Evolutionary conservation across 768 basidiomycete genomes (phyloP).

Genomic region (Pleurotus salmoneostramineus): DNA sequence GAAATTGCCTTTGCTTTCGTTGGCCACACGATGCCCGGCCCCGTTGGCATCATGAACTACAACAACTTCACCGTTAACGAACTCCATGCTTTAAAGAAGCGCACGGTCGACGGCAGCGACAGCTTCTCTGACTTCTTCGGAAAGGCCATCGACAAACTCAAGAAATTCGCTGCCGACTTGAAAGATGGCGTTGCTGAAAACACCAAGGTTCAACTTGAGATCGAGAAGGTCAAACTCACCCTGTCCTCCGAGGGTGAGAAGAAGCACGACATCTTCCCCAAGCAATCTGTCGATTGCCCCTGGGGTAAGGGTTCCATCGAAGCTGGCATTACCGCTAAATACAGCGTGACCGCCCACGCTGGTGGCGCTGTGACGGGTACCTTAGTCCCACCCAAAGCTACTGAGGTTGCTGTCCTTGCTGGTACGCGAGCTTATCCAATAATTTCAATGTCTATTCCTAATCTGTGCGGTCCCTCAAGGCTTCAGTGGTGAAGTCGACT

Average conservation of each 20-base stretch:
- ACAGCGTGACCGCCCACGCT: not conserved
- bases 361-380: constrained; percentile 1
- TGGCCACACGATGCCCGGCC: not conserved
- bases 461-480: not conserved
- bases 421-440: not conserved
- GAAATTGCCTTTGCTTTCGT: constrained; percentile 1
- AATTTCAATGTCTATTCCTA: not conserved
- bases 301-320: constrained; percentile 3
- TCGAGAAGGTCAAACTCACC: not conserved
- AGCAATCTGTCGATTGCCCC: not conserved
- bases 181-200: not conserved
- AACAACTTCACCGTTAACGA: not conserved
- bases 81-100: not conserved
- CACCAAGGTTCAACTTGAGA: constrained; percentile 1
- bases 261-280: constrained; percentile 2
- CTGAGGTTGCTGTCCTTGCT: not conserved
- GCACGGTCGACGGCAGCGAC: not conserved
- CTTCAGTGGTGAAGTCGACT: not conserved
- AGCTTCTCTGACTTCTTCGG: not conserved
- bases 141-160: not conserved
- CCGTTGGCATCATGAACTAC: constrained; percentile 3
- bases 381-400: not conserved
- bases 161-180: not conserved
- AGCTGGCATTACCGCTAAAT: not conserved
- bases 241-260: not conserved